These are phyloP conservation scores for Globisporangium alternatum DNA, from an alignment of 352 stramenopile genomes.

Conservation along the genomic window DNA sequence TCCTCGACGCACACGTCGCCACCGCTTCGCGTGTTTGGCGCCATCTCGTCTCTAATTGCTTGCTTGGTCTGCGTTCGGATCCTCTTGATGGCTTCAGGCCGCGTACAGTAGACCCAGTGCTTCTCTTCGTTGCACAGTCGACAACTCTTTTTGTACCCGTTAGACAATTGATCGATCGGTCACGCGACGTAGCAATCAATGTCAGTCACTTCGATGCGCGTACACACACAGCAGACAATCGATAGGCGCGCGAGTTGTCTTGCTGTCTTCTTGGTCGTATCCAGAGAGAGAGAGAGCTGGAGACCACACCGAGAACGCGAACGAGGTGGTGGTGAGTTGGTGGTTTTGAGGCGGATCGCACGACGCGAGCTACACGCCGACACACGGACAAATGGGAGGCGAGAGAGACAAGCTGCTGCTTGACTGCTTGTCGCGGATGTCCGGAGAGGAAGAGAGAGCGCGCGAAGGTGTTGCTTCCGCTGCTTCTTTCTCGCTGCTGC, in stretches of 20 bases:
- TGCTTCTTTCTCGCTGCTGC: conserved; percentile 6
- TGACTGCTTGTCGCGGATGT: conserved; percentile 8
- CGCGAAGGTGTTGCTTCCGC: conserved; percentile 5
- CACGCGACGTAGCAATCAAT: background rate
- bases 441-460: conserved; percentile 7
- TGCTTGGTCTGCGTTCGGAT: background rate
- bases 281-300: conserved; percentile 4
- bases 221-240: background rate
- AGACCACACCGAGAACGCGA: conserved; percentile 1
- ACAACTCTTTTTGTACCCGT: conserved; percentile 8
- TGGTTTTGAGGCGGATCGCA: conserved; percentile 10
- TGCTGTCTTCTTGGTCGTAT: background rate
- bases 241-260: background rate
- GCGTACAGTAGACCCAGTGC: conserved; percentile 2
- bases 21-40: conserved; percentile 47
- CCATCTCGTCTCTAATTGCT: conserved; percentile 28
- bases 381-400: background rate
- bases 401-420: conserved; percentile 1
- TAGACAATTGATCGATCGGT: background rate
- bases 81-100: conserved; percentile 5
- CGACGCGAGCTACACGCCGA: background rate
- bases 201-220: background rate
- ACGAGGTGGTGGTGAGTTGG: conserved; percentile 11
- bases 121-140: background rate
- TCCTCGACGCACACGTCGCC: conserved; percentile 71